Evolutionary conservation across 2,329 filamentous ascomycete species (phyloP).

Genomic region (Fusarium napiforme): DNA sequence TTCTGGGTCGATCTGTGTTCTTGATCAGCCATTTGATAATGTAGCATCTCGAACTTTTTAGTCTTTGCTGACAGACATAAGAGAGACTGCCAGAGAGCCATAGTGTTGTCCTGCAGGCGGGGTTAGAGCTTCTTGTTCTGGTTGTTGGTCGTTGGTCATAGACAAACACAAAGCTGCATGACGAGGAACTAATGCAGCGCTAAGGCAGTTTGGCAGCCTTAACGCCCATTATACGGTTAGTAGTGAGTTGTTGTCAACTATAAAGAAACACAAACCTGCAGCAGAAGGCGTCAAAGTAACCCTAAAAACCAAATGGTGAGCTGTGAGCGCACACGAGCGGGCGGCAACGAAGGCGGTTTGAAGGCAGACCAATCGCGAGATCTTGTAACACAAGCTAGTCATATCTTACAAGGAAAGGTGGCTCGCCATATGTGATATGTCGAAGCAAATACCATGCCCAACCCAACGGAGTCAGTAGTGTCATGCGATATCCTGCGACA

Average conservation of each 20-base stretch:
- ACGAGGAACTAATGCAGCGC: background rate
- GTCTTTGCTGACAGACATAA: background rate
- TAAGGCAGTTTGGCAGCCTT: background rate
- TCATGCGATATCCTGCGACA: background rate
- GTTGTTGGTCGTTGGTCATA: background rate
- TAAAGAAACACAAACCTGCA: background rate
- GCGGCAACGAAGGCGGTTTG: background rate
- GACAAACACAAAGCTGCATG: background rate
- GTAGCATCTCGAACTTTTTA: background rate
- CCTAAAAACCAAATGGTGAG: background rate
- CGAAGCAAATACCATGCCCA: background rate
- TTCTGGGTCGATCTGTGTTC: background rate
- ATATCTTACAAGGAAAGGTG: rapidly evolving
- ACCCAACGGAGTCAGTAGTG: too few species aligned
- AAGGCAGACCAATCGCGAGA: rapidly evolving
- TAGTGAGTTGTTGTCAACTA: background rate
- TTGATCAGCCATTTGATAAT: background rate
- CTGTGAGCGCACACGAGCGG: background rate
- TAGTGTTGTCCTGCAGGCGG: background rate
- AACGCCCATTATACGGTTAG: rapidly evolving
- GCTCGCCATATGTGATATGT: background rate
- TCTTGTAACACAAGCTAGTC: background rate
- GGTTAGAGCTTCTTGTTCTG: background rate
- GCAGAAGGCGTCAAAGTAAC: background rate
- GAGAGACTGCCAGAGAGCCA: too few species aligned